Percentiles rank a stretch among this genome's conserved stretches.
Evolutionary conservation across 257 asterid species (phyloP).

Genomic region (Salvia miltiorrhiza): DNA sequence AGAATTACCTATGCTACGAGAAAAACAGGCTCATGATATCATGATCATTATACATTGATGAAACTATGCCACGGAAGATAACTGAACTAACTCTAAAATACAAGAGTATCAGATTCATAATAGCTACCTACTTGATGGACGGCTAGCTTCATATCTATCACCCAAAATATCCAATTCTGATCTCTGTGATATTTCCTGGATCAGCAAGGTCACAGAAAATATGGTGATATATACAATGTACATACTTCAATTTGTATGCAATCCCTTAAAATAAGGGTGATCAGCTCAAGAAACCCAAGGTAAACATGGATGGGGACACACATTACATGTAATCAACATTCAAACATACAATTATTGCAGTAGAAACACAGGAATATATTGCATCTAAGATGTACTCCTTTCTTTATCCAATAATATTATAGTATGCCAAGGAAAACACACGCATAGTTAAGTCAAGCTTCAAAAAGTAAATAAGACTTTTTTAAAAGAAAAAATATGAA

Average conservation of each 20-base stretch:
- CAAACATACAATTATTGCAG: neutral
- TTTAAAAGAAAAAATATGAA: too few species aligned
- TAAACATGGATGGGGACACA: neutral
- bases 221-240: neutral
- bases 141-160: slow-evolving; percentile 28
- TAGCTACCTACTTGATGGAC: slow-evolving; percentile 54
- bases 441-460: neutral
- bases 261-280: neutral
- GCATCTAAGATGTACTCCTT: neutral
- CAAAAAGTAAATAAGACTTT: neutral
- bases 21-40: slow-evolving; percentile 7
- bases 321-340: neutral
- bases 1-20: neutral
- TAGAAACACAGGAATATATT: neutral
- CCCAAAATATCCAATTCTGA: slow-evolving; percentile 30
- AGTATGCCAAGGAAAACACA: neutral
- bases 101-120: neutral
- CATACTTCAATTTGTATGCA: neutral
- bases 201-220: slow-evolving; percentile 1
- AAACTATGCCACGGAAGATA: neutral
- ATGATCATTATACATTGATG: too few species aligned
- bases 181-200: slow-evolving; percentile 45
- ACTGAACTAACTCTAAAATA: neutral
- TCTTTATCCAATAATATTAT: neutral
- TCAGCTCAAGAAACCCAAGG: neutral